Evolutionary conservation across 148 eudicot genomes (phyloP), one percentile per base, ranked within the genome.

Genomic region (Spergularia marina): DNA sequence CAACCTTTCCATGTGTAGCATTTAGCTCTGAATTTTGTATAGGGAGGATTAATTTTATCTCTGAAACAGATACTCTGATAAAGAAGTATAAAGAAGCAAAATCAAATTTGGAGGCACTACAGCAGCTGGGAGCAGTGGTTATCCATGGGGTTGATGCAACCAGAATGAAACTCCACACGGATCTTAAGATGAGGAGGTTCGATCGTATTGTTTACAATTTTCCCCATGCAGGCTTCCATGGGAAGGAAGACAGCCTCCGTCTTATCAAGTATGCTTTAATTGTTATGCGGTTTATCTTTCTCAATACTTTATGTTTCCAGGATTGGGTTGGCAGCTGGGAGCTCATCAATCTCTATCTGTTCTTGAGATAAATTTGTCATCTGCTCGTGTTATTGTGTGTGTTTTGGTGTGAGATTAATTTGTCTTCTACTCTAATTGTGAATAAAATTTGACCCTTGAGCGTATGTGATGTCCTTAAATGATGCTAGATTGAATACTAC

Each of bases 181-280:
- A 84, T 82, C 85, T 91, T 55, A 44, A 36, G 10, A 76, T 30
- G 78, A 71, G 81, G 70, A 84, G 83, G 74, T 89, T 91, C 70
- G 93, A 91, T 54, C 79, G 92, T 41, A 87, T 91, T 58, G 78
- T 91, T 18, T 91, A 73, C 44, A 91, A 91, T 73, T 91, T 91
- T 34, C 91, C 96, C 12, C 96, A 86, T 40, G 96, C 93, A 5
- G 92, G 96, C 58, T 89, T 91, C 62, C 66, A 77, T 76, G 85
- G 88, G 36, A 80, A 53, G 70, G 89, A 86, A 84, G 77, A 79
- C 25, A 18, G 18, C 36, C n/a, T 5, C 0, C 62, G 3, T 52
- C 64, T 85, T 20, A 89, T 91, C 56, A 54, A 53, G 95, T 90
- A 75, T 11, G 54, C 13, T 20, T 44, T 44, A 41, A 1, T 58